Conservation (phyloP, 495 filamentous ascomycete genomes). For the Ramalina peruviana region DNA sequence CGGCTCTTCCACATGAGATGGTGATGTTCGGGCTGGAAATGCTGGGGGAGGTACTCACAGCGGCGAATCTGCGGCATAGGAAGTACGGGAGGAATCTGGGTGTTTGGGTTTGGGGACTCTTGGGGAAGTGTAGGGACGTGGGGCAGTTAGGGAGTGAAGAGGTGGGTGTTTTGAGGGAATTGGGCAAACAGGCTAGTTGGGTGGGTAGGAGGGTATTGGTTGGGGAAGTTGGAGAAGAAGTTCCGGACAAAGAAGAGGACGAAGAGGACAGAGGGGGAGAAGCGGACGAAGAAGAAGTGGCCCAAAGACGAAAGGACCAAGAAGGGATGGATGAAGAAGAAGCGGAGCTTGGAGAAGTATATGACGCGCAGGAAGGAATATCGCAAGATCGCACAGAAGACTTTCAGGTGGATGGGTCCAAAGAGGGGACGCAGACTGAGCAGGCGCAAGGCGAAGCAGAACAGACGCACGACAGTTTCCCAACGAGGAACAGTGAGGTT, state of each 20-base stretch:
- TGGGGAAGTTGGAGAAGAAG: conserved; percentile 11
- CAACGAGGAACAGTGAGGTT: too few species aligned
- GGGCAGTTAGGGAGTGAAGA: conserved; percentile 35
- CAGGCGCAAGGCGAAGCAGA: too few species aligned
- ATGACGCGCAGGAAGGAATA: conserved; percentile 9
- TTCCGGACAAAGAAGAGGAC: conserved; percentile 17
- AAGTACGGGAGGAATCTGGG: conserved; percentile 33
- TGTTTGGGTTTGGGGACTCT: conserved; percentile 36
- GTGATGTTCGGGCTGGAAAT: conserved; percentile 24
- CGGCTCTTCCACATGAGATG: conserved; percentile 28
- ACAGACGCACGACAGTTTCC: too few species aligned
- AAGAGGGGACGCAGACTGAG: neutral
- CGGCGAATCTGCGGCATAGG: conserved; percentile 31
- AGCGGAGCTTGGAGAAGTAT: conserved; percentile 7
- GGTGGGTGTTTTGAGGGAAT: conserved; percentile 35
- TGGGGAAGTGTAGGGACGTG: conserved; percentile 34
- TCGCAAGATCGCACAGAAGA: conserved; percentile 1
- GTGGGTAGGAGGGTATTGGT: conserved; percentile 16
- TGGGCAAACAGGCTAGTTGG: conserved; percentile 26
- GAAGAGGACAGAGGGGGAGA: conserved; percentile 20
- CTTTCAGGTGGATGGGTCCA: neutral
- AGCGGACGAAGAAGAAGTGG: conserved; percentile 8
- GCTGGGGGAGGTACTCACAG: conserved; percentile 28
- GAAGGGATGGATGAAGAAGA: conserved; percentile 19
- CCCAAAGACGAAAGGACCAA: conserved; percentile 21